These are phyloP conservation scores for Phaeodactylum tricornutum DNA, from an alignment of 108 stramenopile species.

Conservation along the genomic window DNA sequence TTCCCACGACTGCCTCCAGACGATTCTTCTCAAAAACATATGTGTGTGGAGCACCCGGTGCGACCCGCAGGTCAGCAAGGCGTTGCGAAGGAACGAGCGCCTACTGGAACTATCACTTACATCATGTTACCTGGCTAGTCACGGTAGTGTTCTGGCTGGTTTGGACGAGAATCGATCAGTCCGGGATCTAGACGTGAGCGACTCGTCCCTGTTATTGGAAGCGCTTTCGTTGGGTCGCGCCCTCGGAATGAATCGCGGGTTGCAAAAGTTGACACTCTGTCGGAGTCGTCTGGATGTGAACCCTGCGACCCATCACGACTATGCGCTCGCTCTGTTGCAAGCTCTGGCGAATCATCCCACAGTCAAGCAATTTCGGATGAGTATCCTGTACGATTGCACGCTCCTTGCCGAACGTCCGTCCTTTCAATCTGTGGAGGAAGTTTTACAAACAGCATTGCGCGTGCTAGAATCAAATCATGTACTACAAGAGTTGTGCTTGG, in stretches of 20 bases:
- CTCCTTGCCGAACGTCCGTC: not conserved
- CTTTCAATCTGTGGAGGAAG: not conserved
- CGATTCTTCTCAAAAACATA: not conserved
- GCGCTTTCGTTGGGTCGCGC: not conserved
- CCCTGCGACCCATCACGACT: not conserved
- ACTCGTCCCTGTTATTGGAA: not conserved
- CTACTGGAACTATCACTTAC: not conserved
- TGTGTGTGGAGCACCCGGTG: not conserved
- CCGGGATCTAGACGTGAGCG: not conserved
- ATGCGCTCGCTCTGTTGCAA: not conserved
- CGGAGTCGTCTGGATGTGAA: not conserved
- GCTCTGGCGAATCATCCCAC: not conserved
- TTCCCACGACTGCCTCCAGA: not conserved
- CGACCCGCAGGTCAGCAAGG: not conserved
- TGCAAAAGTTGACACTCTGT: not conserved
- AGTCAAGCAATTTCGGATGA: not conserved
- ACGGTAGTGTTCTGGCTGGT: not conserved
- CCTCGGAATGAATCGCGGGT: not conserved
- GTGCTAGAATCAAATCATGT: not conserved
- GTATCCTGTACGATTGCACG: not conserved
- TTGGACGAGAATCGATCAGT: not conserved
- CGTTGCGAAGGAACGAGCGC: not conserved
- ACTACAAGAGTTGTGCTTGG: not conserved
- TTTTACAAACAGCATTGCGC: not conserved
- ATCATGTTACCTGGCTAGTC: not conserved